Percentiles rank a stretch among this genome's conserved stretches.
These are phyloP conservation scores for Mangifera indica DNA, from an alignment of 345 rosid species.

Conservation along the genomic window DNA sequence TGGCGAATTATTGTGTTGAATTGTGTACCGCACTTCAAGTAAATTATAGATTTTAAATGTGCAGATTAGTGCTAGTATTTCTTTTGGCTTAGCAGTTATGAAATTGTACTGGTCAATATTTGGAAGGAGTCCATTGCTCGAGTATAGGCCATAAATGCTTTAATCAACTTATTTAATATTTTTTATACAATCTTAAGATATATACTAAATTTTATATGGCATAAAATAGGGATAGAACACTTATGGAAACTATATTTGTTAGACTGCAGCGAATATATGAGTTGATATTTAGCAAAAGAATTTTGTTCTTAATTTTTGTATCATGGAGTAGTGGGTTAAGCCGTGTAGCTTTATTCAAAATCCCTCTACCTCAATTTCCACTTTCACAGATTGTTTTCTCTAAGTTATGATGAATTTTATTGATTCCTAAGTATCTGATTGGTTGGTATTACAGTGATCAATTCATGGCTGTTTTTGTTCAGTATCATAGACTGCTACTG, in stretches of 20 bases:
- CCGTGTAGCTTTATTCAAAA: not conserved
- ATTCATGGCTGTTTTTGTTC: not conserved
- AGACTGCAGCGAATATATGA: not conserved
- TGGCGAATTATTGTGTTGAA: not conserved
- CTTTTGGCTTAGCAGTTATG: not conserved
- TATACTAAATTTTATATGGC: too few species aligned
- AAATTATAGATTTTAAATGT: not conserved
- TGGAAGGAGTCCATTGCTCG: not conserved
- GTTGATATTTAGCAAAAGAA: not conserved
- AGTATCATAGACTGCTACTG: slow-evolving; percentile 2
- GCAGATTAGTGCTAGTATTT: not conserved
- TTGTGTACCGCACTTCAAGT: too few species aligned
- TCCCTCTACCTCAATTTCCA: not conserved
- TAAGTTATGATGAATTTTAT: not conserved
- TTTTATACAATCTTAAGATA: not conserved
- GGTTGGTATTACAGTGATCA: not conserved
- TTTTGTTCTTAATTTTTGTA: not conserved
- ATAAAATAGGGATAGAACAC: not conserved
- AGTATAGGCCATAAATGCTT: not conserved
- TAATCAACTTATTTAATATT: not conserved
- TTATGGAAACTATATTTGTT: not conserved
- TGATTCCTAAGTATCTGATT: not conserved
- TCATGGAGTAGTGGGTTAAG: not conserved
- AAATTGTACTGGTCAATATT: not conserved
- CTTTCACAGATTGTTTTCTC: not conserved